phyloP scores from a whole-genome alignment of 495 filamentous ascomycete genomes.

The Annulohypoxylon moriforme region DNA sequence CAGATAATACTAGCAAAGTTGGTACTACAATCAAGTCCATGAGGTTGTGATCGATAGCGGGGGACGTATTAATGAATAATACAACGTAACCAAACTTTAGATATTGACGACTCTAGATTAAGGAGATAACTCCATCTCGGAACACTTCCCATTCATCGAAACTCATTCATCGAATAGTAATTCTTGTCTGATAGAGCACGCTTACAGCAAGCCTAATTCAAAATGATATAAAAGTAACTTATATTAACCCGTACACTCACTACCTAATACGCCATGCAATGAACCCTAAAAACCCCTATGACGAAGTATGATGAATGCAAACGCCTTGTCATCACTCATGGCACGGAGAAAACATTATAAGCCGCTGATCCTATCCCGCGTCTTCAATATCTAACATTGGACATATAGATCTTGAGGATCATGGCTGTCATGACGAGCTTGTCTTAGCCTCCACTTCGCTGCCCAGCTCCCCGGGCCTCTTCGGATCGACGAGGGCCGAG shows the following conservation, averaged over 20 bases:
- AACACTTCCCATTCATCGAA: neutral
- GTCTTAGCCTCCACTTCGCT: conserved; percentile 58
- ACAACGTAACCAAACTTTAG: neutral
- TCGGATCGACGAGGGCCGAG: conserved; percentile 63
- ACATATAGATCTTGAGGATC: neutral
- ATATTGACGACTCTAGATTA: neutral
- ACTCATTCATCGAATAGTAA: neutral
- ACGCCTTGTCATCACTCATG: conserved; percentile 40
- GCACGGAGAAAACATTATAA: conserved; percentile 13
- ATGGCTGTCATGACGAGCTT: neutral
- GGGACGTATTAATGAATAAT: no score
- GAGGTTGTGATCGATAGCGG: neutral
- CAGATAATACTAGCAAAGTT: neutral
- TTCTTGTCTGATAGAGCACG: neutral
- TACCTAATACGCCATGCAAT: conserved; percentile 43
- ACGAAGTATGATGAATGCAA: conserved; percentile 32
- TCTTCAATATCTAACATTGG: neutral
- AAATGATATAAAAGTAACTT: conserved; percentile 17
- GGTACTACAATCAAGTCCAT: neutral
- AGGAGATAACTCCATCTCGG: neutral
- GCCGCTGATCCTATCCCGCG: neutral
- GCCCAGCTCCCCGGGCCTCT: conserved; percentile 58
- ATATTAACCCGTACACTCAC: conserved; percentile 20
- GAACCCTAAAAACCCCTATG: conserved; percentile 13
- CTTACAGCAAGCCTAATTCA: neutral